Evolutionary conservation across 805 yeast species (phyloP).

Genomic region (Komagataella pseudopastoris): DNA sequence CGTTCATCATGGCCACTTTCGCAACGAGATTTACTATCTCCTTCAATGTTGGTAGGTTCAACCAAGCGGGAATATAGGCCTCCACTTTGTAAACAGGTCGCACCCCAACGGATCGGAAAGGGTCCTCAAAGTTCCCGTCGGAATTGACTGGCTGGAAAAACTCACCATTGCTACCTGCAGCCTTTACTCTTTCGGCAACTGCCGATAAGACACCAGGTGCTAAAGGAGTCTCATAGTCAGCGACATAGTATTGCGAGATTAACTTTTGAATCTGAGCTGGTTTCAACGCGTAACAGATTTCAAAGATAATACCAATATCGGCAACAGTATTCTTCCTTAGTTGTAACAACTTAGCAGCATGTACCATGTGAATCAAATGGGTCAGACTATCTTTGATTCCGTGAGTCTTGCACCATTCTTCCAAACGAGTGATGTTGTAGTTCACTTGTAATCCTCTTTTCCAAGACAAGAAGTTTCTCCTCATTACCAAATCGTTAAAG

Average conservation of each 20-base stretch:
- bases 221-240: constrained; percentile 91
- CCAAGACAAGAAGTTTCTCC: constrained; percentile 92
- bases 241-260: constrained; percentile 77
- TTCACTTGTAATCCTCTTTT: constrained; percentile 94
- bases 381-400: constrained; percentile 79
- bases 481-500: constrained; percentile 90
- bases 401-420: constrained; percentile 97
- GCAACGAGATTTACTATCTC: constrained; percentile 82
- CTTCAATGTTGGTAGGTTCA: constrained; percentile 79
- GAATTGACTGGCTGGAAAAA: constrained; percentile 58
- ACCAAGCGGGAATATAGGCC: constrained; percentile 91
- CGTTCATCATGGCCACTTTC: constrained; percentile 15
- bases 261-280: constrained; percentile 94
- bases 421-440: constrained; percentile 90
- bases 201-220: constrained; percentile 67
- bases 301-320: constrained; percentile 85
- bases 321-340: constrained; percentile 79
- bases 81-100: constrained; percentile 73
- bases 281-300: constrained; percentile 85
- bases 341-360: constrained; percentile 87
- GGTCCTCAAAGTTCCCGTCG: constrained; percentile 71
- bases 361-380: constrained; percentile 75
- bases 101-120: constrained; percentile 60
- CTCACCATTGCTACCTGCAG: constrained; percentile 36
- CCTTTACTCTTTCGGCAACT: constrained; percentile 69